Percentiles rank a stretch among this genome's conserved stretches.
Evolutionary conservation across 1,139 yeast species (phyloP).

Genomic region (Yamadazyma conglobata): DNA sequence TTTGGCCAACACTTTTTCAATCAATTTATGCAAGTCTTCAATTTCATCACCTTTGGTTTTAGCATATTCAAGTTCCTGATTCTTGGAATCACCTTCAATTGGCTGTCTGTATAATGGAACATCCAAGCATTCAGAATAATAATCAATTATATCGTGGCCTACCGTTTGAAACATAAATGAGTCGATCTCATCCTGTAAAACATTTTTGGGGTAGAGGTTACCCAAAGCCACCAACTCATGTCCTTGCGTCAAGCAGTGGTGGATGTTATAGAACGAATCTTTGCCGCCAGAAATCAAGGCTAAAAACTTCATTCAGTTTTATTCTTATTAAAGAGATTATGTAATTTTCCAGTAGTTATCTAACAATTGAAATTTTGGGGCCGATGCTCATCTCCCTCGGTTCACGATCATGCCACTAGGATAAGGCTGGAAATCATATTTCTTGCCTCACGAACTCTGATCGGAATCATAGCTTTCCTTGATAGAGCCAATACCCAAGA

Average conservation of each 20-base stretch:
- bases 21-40: slow-evolving; percentile 64
- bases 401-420: too few species aligned
- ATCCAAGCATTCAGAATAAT: slow-evolving; percentile 66
- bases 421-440: too few species aligned
- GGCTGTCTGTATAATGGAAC: slow-evolving; percentile 76
- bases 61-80: slow-evolving; percentile 66
- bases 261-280: slow-evolving; percentile 86
- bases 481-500: too few species aligned
- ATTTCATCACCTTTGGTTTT: slow-evolving; percentile 74
- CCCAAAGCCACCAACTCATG: slow-evolving; percentile 85
- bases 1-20: slow-evolving; percentile 39
- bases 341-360: too few species aligned
- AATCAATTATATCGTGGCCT: slow-evolving; percentile 77
- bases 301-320: slow-evolving; percentile 90
- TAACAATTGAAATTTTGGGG: too few species aligned
- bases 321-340: too few species aligned
- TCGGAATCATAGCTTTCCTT: too few species aligned
- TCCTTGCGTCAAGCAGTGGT: slow-evolving; percentile 78
- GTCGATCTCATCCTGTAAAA: slow-evolving; percentile 64
- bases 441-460: too few species aligned
- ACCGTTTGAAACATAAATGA: slow-evolving; percentile 98
- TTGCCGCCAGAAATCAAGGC: slow-evolving; percentile 95
- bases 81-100: slow-evolving; percentile 60
- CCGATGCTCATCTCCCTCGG: too few species aligned
- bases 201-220: slow-evolving; percentile 65